Evolutionary conservation across 306 rosid species (phyloP).

Genomic region (Cyamopsis tetragonoloba): DNA sequence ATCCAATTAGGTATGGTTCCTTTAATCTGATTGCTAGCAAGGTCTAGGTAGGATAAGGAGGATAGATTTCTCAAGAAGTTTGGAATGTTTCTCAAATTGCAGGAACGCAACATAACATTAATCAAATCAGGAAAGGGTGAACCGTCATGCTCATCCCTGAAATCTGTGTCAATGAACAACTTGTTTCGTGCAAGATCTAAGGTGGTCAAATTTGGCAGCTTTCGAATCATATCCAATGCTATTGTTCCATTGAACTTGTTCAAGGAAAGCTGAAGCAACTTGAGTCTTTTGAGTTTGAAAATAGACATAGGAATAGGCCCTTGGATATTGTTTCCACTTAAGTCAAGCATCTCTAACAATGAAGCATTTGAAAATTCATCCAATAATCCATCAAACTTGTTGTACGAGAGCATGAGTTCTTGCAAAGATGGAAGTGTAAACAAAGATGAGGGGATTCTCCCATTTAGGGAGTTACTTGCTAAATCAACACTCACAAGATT

Average conservation of each 20-base stretch:
- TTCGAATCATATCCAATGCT: background rate
- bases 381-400: background rate
- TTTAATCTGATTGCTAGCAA: conserved; percentile 21
- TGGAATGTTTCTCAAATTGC: conserved; percentile 11
- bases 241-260: conserved; percentile 38
- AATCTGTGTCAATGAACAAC: background rate
- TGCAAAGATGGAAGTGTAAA: background rate
- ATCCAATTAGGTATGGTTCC: conserved; percentile 42
- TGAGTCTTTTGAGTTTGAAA: conserved; percentile 1
- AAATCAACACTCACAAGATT: background rate
- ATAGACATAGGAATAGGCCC: conserved; percentile 28
- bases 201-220: background rate
- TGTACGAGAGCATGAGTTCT: background rate
- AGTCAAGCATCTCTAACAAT: background rate
- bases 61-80: conserved; percentile 24
- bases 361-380: background rate
- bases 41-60: background rate
- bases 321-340: background rate
- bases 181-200: conserved; percentile 37
- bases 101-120: conserved; percentile 25
- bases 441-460: background rate
- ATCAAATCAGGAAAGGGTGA: background rate
- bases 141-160: fast-evolving
- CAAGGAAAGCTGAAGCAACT: conserved; percentile 12
- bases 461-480: background rate